Percentiles rank a stretch among this genome's conserved stretches.
Conservation (phyloP, 768 basidiomycete species). For the Suillus tomentosus region DNA sequence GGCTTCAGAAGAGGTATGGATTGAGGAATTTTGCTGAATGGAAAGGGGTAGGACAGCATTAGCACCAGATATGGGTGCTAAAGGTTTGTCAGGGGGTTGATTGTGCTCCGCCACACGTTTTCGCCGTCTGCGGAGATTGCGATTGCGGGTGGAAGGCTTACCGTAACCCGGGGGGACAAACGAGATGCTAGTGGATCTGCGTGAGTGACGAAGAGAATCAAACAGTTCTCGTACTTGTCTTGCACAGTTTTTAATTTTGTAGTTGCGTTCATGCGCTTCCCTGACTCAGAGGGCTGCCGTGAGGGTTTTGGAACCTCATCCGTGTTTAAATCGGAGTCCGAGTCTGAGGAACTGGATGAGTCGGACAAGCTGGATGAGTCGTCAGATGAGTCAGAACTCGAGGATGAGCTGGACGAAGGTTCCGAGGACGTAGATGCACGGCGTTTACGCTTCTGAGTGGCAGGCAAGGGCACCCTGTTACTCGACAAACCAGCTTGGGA, state of each 20-base stretch:
- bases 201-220: neutral
- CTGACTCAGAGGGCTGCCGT: conserved; percentile 12
- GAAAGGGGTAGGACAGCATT: conserved; percentile 50
- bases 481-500: neutral
- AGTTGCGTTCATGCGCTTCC: conserved; percentile 9
- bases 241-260: conserved; percentile 8
- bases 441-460: conserved; percentile 31
- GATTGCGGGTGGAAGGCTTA: conserved; percentile 54
- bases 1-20: neutral
- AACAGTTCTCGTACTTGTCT: conserved; percentile 10
- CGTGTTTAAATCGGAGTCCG: conserved; percentile 22
- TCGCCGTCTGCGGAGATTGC: conserved; percentile 58
- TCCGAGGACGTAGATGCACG: conserved; percentile 15
- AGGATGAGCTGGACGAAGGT: conserved; percentile 21
- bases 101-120: conserved; percentile 40
- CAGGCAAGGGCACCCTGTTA: neutral
- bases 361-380: conserved; percentile 17
- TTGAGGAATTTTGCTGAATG: conserved; percentile 1
- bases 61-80: conserved; percentile 37
- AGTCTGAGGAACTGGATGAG: conserved; percentile 14
- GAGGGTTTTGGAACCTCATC: conserved; percentile 18
- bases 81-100: conserved; percentile 16
- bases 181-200: conserved; percentile 13
- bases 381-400: conserved; percentile 27
- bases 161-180: conserved; percentile 61